Conservation (phyloP, 352 stramenopile genomes). For the Globisporangium spiculum region DNA sequence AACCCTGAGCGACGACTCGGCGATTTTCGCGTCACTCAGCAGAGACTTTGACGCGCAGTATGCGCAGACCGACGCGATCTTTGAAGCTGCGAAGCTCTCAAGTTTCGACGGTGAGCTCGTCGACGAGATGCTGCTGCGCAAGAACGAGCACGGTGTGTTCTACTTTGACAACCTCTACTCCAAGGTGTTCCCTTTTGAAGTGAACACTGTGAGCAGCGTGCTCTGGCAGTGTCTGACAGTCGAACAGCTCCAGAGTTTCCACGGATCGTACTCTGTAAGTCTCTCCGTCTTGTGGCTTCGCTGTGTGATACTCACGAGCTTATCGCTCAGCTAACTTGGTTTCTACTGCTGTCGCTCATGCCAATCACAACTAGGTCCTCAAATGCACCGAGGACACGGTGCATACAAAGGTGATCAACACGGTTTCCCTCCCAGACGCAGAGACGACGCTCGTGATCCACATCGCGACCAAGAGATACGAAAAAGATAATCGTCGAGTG, state of each 20-base stretch:
- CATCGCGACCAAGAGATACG: slow-evolving; percentile 26
- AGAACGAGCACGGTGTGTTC: slow-evolving; percentile 11
- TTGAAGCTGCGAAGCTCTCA: slow-evolving; percentile 19
- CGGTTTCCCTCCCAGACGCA: slow-evolving; percentile 19
- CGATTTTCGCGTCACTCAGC: slow-evolving; percentile 30
- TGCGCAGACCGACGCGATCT: slow-evolving; percentile 23
- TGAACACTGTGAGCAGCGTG: slow-evolving; percentile 25
- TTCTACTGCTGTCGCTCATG: background rate
- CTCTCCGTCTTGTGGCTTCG: background rate
- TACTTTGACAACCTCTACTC: slow-evolving; percentile 33
- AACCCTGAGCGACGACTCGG: slow-evolving; percentile 21
- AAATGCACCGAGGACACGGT: slow-evolving; percentile 4
- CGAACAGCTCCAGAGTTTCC: slow-evolving; percentile 10
- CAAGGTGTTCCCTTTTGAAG: slow-evolving; percentile 31
- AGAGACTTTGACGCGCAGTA: slow-evolving; percentile 28
- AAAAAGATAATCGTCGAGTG: slow-evolving; percentile 20
- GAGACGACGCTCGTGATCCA: slow-evolving; percentile 28
- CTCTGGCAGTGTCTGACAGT: slow-evolving; percentile 29
- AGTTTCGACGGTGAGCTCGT: slow-evolving; percentile 22
- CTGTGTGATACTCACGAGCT: background rate
- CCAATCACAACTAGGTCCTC: background rate
- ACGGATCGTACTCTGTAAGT: slow-evolving; percentile 5
- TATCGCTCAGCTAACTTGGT: background rate
- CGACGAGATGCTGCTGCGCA: background rate
- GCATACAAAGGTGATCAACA: slow-evolving; percentile 29